Evolutionary conservation across 257 asterid species (phyloP).

Genomic region (Jasminum sambac): DNA sequence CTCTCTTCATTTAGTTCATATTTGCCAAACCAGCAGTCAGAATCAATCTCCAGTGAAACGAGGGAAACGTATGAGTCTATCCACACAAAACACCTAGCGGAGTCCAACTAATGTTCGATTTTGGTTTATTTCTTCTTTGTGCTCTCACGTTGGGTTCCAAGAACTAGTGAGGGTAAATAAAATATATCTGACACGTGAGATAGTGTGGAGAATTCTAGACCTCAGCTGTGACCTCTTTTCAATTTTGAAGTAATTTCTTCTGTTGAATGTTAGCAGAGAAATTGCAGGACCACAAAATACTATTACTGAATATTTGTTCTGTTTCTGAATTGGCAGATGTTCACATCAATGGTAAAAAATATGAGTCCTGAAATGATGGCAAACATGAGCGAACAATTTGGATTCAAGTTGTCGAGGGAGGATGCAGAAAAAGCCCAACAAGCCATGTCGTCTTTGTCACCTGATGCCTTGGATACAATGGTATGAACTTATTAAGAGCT

Average conservation of each 20-base stretch:
- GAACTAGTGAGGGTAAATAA: neutral
- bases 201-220: constrained; percentile 4
- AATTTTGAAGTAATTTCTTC: neutral
- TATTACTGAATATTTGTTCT: constrained; percentile 19
- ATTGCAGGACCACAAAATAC: constrained; percentile 1
- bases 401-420: constrained; percentile 81
- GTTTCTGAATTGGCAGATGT: constrained; percentile 62
- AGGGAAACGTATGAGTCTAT: too few species aligned
- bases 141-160: neutral
- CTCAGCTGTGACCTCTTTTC: constrained; percentile 4
- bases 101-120: neutral
- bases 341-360: constrained; percentile 82
- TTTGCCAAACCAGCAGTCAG: neutral
- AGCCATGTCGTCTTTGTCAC: constrained; percentile 93
- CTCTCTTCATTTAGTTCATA: neutral
- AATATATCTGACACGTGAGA: neutral
- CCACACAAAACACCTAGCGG: neutral
- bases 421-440: constrained; percentile 99
- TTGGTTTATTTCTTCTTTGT: neutral
- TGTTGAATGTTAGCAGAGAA: neutral
- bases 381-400: constrained; percentile 93
- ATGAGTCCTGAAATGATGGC: constrained; percentile 96
- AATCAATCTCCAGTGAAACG: neutral
- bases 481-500: constrained; percentile 33
- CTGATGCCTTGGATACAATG: constrained; percentile 89